Conservation (phyloP, 345 rosid species). For the Excoecaria cochinchinensis region DNA sequence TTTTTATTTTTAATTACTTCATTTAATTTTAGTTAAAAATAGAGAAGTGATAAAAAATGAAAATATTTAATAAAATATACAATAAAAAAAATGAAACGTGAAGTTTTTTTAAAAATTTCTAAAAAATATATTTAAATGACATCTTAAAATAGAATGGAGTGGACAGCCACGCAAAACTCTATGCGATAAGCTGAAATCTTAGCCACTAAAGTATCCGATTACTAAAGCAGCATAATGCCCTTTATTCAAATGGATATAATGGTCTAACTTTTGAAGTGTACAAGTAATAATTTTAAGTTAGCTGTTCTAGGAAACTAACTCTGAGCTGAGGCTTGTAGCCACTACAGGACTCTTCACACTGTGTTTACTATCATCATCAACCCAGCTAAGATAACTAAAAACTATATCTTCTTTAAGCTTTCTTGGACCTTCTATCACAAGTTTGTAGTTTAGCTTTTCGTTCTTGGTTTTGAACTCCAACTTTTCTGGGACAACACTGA, state of each 20-base stretch:
- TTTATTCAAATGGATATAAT: background rate
- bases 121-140: no score
- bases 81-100: no score
- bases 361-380: slow-evolving; percentile 36
- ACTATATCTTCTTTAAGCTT: slow-evolving; percentile 11
- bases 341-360: slow-evolving; percentile 55
- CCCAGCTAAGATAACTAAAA: slow-evolving; percentile 53
- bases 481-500: slow-evolving; percentile 37
- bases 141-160: no score
- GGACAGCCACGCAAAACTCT: background rate
- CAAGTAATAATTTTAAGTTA: background rate
- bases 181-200: background rate
- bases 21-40: no score
- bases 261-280: background rate
- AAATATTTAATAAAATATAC: background rate
- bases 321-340: slow-evolving; percentile 21
- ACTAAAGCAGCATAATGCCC: background rate
- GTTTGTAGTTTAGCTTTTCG: slow-evolving; percentile 43
- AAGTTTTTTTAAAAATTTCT: no score
- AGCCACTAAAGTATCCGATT: background rate
- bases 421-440: slow-evolving; percentile 37
- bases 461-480: slow-evolving; percentile 43
- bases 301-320: background rate
- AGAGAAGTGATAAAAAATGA: no score
- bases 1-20: background rate